phyloP scores from a whole-genome alignment of 768 basidiomycete genomes.

The Aureoboletus auriporus region DNA sequence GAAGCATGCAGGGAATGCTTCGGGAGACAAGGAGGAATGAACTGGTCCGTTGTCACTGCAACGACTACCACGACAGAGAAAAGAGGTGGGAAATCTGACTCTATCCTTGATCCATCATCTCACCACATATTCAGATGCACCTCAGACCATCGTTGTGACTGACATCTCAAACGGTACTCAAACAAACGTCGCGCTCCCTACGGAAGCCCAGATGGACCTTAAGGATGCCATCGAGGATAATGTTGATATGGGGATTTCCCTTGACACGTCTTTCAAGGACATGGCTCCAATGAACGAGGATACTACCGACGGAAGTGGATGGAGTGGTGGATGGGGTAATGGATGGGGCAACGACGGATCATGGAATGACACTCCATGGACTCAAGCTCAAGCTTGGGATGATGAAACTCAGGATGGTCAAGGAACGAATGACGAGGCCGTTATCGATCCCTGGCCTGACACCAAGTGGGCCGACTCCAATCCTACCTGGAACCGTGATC shows the following conservation, averaged over 20 bases:
- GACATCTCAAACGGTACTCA: conserved; percentile 12
- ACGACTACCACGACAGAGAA: conserved; percentile 3
- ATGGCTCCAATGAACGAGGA: background rate
- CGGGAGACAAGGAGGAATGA: conserved; percentile 43
- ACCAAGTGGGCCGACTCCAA: conserved; percentile 13
- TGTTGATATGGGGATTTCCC: conserved; percentile 16
- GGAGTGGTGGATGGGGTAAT: conserved; percentile 1
- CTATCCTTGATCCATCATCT: conserved; percentile 2
- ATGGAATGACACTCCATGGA: conserved; percentile 15
- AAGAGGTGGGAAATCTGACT: conserved; percentile 1
- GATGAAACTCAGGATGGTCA: conserved; percentile 7
- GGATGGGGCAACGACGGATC: conserved; percentile 12
- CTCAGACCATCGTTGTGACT: conserved; percentile 10
- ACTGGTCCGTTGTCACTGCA: conserved; percentile 21
- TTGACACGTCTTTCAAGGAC: background rate
- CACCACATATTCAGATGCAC: conserved; percentile 8
- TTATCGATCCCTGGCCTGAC: background rate
- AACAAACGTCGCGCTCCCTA: conserved; percentile 18
- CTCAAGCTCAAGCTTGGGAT: conserved; percentile 2
- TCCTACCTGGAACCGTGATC: conserved; percentile 23
- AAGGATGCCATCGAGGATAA: conserved; percentile 30
- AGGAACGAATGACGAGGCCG: conserved; percentile 1
- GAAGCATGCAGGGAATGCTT: conserved; percentile 46
- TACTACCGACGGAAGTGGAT: background rate
- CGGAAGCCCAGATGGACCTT: conserved; percentile 18